Evolutionary conservation across 2,329 filamentous ascomycete species (phyloP), one percentile per base, ranked within the genome.

Genomic region (Hypoxylon sp.): DNA sequence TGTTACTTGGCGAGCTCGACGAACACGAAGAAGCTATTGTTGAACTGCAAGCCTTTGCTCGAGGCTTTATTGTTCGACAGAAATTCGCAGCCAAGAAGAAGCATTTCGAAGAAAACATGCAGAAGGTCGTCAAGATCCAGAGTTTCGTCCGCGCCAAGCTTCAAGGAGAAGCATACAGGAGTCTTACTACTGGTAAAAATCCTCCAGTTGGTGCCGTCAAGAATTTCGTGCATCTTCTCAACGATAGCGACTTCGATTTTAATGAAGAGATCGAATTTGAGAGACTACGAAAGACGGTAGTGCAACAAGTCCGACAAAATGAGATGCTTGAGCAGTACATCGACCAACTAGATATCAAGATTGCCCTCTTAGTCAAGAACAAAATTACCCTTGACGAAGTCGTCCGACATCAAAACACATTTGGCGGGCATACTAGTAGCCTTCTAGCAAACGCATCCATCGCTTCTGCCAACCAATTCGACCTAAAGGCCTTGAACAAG

Each of bases 311-410:
- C 9, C 91, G 95, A 51, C 94, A 98, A 74, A 99, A 99, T 76
- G 96, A 99, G 81, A 90, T 97, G 84, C 89, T 97, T 41, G 96
- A 99, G 81, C 94, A 98, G 78, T 99, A 99, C 77, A 97, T 99
- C 73, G 94, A 97, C 75, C 96, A 99, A 78, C 87, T 99, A 36
- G 97, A 99, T 77, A 97, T 99, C 84, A 99, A 99, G 83, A 99
- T 99, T 78, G 96, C 96, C 0, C 87, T 99, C 2, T 86, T 99
- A 17, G 96, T 99, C 75, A 98, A 98, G 86, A 99, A 99, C 87
- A 99, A 99, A 81, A 99, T 99, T 76, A 98, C 96, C 0, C 86
- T 99, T 3, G 96, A 99, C 76, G 97, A 99, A 81, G 96, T 99
- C 28, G 93, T 99, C 60, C 93, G 94, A 75, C 96, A 98, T 77